These are phyloP conservation scores for Metschnikowia orientalis DNA, from an alignment of 805 yeast species.

Conservation along the genomic window DNA sequence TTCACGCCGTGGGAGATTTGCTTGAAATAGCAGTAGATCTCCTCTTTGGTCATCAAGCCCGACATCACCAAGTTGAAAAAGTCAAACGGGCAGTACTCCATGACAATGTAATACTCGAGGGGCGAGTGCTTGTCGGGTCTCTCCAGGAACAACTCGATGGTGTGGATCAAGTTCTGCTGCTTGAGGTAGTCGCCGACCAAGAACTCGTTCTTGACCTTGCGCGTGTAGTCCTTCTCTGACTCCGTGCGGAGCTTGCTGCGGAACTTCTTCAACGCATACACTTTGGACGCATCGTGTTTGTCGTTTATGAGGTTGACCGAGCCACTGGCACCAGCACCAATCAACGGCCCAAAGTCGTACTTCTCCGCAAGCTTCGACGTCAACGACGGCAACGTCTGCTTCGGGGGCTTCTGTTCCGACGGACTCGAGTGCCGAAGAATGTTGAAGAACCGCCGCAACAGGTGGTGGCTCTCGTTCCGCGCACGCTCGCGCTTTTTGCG, in stretches of 20 bases:
- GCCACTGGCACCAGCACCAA: slow-evolving; percentile 95
- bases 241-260: slow-evolving; percentile 62
- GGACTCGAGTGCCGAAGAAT: slow-evolving; percentile 33
- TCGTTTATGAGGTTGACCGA: slow-evolving; percentile 77
- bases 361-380: slow-evolving; percentile 38
- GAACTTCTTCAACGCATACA: slow-evolving; percentile 87
- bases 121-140: slow-evolving; percentile 4
- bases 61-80: slow-evolving; percentile 92
- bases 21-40: slow-evolving; percentile 74
- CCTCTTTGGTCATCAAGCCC: slow-evolving; percentile 67
- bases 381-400: slow-evolving; percentile 11
- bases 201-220: slow-evolving; percentile 78
- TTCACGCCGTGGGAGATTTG: slow-evolving; percentile 74
- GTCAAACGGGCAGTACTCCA: slow-evolving; percentile 92
- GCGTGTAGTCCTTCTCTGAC: slow-evolving; percentile 61
- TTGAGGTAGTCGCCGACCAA: slow-evolving; percentile 68
- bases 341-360: slow-evolving; percentile 66
- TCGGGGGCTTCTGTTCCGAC: slow-evolving; percentile 8
- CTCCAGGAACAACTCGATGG: slow-evolving; percentile 75
- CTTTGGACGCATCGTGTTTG: slow-evolving; percentile 44
- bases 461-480: slow-evolving; percentile 21
- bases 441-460: slow-evolving; percentile 50
- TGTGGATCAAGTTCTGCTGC: slow-evolving; percentile 77
- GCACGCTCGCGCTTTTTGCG: background rate
- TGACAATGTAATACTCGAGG: slow-evolving; percentile 58